Base-by-base conservation (phyloP, 192 early-diverging fungal species). In the Gaertneriomyces semiglobifer region DNA sequence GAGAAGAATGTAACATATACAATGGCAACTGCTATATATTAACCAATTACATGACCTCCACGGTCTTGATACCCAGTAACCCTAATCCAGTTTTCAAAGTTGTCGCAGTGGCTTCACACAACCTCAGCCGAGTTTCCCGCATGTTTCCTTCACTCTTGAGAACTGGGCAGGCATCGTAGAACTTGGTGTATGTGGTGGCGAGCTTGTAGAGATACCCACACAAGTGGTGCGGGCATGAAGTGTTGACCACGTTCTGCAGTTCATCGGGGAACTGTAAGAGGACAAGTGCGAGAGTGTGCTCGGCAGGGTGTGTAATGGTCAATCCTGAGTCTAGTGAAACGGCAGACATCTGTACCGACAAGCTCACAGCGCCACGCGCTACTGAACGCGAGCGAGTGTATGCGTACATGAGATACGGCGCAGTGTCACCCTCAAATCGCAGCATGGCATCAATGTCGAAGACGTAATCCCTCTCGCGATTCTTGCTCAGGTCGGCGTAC, bases 381-480 rank as follows among this genome's bases (percentile, higher is more conserved):
- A 99, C 89, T 65, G 94, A 96, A 79, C 91, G 92, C 44, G 96
- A 80, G 73, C 97, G 95, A 41, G 97, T 87, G 74, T 99, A 95
- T n/a, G 95, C 90, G 74, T 96, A 99, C 82, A 97, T 95, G 33
- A 98, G 80, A 80, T 98, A 98, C 18, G 96, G 96, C n/a, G 95
- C 97, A 41, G 97, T 99, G 78, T 96, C 93, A 70, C 97, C 97
- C 75, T 98, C 94, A 70, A 96, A 95, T 63, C 87, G 84, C 70
- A 95, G 88, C 88, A 98, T 95, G 63, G 92, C 87, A 65, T 82
- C 81, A 86, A 89, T 92, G 74, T 93, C 85, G 72, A 99, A 95
- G 41, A 86, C 87, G 69, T 99, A 99, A 84, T 96, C 94, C 79
- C 92, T 93, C 79, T 92, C 83, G 65, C 97, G 90, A 68, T 83